Base-by-base conservation (phyloP, 768 basidiomycete genomes). In the Termitomyces sp. region DNA sequence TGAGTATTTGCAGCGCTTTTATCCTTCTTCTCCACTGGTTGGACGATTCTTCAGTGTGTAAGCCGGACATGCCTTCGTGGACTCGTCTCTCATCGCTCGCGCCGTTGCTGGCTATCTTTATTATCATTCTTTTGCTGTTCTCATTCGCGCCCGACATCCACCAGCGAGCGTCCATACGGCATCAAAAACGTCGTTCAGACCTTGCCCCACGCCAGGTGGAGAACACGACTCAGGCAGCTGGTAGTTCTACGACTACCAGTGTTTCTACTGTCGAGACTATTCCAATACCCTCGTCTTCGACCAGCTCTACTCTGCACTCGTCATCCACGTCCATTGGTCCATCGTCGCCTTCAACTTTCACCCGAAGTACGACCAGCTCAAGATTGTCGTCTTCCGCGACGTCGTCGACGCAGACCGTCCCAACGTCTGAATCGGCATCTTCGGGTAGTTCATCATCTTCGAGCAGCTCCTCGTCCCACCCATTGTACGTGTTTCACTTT, bases 161-260 rank as follows among this genome's bases (percentile, higher is more conserved):
- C 22, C 55, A 44, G 46, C 33, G 51, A 55, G 20, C 59, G 6
- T 46, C 59, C 52, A 35, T 45, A 45, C 51, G 54, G 24, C 46
- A 39, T 45, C 62, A 58, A 32, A 45, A 51, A 51, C 64, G 62
- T 57, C 64, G 50, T 57, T 48, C 35, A 36, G 50, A 56, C n/a
- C 36, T 55, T 52, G 51, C 40, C 7, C 57, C 66, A 42, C 58
- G 59, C 12, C 63, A 63, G 51, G 49, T 22, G 7, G 42, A 38
- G 28, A 36, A 7, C 24, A 22, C 42, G 16, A 50, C 15, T 15
- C 53, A 11, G 9, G 16, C 51, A 12, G 22, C 9, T 20, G 39
- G 32, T 45, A 24, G 18, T 46, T 39, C 45, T 38, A 46, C 36
- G 2, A 46, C 33, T 39, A 44, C 40, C n/a, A n/a, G n/a, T 54